A percentile compares a stretch with the other conserved stretches of the same genome.
Evolutionary conservation across 805 yeast genomes (phyloP).

Genomic region (Cyberlindnera xylosilytica): DNA sequence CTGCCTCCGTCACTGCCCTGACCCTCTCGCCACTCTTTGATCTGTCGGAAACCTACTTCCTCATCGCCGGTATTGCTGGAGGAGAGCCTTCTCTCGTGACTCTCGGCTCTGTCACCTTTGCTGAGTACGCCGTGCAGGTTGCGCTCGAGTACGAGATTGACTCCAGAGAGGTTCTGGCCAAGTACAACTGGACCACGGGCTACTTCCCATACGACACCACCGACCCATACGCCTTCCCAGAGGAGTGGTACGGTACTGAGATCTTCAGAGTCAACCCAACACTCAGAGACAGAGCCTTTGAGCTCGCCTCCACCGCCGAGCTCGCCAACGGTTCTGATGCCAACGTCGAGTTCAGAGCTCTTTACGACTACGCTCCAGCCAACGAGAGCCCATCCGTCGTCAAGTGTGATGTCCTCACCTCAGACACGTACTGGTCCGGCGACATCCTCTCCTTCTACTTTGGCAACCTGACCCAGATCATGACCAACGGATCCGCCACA

Average conservation of each 20-base stretch:
- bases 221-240: conserved; percentile 14
- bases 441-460: conserved; percentile 14
- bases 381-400: conserved; percentile 11
- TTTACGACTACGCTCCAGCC: conserved; percentile 17
- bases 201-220: conserved; percentile 18
- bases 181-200: conserved; percentile 17
- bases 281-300: conserved; percentile 13
- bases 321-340: conserved; percentile 12
- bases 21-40: conserved; percentile 13
- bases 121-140: conserved; percentile 16
- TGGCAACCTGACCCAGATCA: conserved; percentile 14
- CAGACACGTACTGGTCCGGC: conserved; percentile 17
- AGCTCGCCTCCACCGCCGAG: conserved; percentile 9
- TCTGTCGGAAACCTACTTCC: conserved; percentile 14
- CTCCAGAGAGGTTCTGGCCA: conserved; percentile 11
- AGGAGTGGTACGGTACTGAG: conserved; percentile 17
- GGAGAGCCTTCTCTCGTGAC: conserved; percentile 16
- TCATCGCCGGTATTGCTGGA: conserved; percentile 17
- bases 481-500: conserved; percentile 16
- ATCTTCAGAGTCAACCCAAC: conserved; percentile 14
- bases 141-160: conserved; percentile 15
- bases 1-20: conserved; percentile 14
- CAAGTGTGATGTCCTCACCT: conserved; percentile 13
- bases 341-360: conserved; percentile 11
- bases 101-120: conserved; percentile 15